Base-by-base conservation (phyloP, 2,329 filamentous ascomycete genomes). In the Coniochaeta pulveracea region DNA sequence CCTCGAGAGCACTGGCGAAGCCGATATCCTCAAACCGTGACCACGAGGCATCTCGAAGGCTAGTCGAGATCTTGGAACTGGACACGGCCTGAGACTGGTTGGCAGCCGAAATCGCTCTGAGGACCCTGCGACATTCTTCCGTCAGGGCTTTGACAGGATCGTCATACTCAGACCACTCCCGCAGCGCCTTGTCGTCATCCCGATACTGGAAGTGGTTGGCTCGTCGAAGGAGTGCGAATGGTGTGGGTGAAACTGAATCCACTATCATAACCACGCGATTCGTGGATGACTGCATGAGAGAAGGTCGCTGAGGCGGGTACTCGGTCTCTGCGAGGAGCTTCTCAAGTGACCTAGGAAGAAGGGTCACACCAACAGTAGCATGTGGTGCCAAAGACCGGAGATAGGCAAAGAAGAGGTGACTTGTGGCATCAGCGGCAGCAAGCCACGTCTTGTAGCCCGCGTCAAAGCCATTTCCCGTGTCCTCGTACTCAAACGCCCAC, bases 321-420 rank as follows among this genome's bases (percentile, higher is more conserved):
- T 94, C 85, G 32, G 89, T 94, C 46, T 93, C 86, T 48, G 89
- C 78, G 22, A 96, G 69, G 10, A 98, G 68, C 44, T 89, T 83
- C 58, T 95, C 86, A 12, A 98, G 69, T 10, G 91, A 94, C 51
- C 88, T 80, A 7, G 91, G 91, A 11, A 98, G 71, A 42, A 80
- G 72, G 0, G 88, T 83, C 40, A 96, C 93, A 29, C 83, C 83
- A 34, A 80, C 64, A 19, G 75, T 72, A 41, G 78, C 72, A 41
- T 89, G 80, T n/a, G 91, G 89, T 2, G 85, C 77, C 29, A 94
- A 63, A 1, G 88, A 95, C 46, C 91, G 76, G 30, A 98, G 73
- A 54, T 96, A 98, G 36, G 91, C 91, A 52, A 98, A 98, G 66
- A 98, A 98, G 35, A 98, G 64, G 62, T 98, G 91, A 49, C 88